Percentiles rank a stretch among this genome's conserved stretches.
phyloP scores from a whole-genome alignment of 78 protist genomes.

The Cavenderia fasciculata region DNA sequence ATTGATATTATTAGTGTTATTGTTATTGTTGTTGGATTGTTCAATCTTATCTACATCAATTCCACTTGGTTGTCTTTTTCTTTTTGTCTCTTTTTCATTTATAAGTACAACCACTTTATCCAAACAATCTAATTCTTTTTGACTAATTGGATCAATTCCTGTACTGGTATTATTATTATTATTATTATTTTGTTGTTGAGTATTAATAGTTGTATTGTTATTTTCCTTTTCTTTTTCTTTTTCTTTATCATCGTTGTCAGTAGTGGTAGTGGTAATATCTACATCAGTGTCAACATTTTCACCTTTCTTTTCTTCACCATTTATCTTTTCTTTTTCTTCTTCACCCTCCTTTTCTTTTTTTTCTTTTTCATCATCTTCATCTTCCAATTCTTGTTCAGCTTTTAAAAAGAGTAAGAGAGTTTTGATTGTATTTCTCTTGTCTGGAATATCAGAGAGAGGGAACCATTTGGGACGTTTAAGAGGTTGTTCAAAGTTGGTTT shows the following conservation, averaged over 20 bases:
- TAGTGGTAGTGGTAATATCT: no score
- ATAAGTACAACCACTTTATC: no score
- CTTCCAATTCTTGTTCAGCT: not conserved
- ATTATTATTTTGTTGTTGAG: not conserved
- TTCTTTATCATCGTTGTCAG: not conserved
- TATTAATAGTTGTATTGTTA: not conserved
- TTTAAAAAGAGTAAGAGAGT: constrained; percentile 1
- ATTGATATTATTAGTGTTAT: no score
- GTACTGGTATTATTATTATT: no score
- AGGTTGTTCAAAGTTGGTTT: constrained; percentile 41
- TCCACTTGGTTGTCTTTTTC: no score
- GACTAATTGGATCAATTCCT: no score
- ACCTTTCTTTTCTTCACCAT: not conserved
- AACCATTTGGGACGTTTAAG: constrained; percentile 51
- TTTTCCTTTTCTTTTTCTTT: not conserved
- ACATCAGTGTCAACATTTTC: not conserved
- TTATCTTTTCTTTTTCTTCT: not conserved
- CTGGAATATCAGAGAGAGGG: not conserved
- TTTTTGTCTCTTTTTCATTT: no score
- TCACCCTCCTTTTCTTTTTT: not conserved
- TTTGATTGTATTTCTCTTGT: constrained; percentile 42
- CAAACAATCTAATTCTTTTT: no score
- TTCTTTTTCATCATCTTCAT: not conserved
- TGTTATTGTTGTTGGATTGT: no score
- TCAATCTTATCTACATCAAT: no score